phyloP scores from a whole-genome alignment of 352 stramenopile genomes.

The Phytopythium kandeliae region DNA sequence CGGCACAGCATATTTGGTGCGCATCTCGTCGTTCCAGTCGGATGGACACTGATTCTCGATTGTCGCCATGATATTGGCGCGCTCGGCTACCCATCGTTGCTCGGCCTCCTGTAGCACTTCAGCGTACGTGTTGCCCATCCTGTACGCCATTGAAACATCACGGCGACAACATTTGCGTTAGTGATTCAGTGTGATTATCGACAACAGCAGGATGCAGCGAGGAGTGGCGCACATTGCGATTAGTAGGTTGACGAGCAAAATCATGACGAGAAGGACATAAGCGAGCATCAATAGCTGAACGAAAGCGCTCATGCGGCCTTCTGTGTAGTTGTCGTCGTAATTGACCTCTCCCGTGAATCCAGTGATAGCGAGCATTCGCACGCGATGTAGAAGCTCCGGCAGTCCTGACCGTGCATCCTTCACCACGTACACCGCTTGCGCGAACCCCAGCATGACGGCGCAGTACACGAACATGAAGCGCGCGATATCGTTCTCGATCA shows the following conservation, averaged over 20 bases:
- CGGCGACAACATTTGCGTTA: neutral
- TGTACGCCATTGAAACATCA: constrained; percentile 7
- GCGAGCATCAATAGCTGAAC: constrained; percentile 46
- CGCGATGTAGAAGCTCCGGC: constrained; percentile 24
- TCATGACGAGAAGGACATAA: constrained; percentile 63
- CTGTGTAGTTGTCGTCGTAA: constrained; percentile 52
- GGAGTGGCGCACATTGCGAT: constrained; percentile 44
- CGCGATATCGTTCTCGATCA: constrained; percentile 55
- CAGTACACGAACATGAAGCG: constrained; percentile 55
- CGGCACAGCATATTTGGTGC: constrained; percentile 36
- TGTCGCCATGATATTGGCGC: constrained; percentile 59
- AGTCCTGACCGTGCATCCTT: constrained; percentile 32
- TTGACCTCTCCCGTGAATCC: constrained; percentile 56
- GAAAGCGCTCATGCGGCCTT: constrained; percentile 34
- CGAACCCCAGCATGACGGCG: constrained; percentile 48
- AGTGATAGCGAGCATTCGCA: constrained; percentile 43
- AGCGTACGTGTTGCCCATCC: constrained; percentile 66
- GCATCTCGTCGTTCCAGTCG: constrained; percentile 24
- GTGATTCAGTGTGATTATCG: neutral
- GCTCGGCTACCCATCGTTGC: constrained; percentile 56
- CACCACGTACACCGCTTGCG: constrained; percentile 49
- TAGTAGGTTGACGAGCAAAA: constrained; percentile 57
- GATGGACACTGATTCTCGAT: constrained; percentile 43
- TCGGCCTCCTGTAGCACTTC: constrained; percentile 52
- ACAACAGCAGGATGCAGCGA: neutral